Evolutionary conservation across 768 basidiomycete genomes (phyloP), one percentile per base, ranked within the genome.

Genomic region (Chiua virens): DNA sequence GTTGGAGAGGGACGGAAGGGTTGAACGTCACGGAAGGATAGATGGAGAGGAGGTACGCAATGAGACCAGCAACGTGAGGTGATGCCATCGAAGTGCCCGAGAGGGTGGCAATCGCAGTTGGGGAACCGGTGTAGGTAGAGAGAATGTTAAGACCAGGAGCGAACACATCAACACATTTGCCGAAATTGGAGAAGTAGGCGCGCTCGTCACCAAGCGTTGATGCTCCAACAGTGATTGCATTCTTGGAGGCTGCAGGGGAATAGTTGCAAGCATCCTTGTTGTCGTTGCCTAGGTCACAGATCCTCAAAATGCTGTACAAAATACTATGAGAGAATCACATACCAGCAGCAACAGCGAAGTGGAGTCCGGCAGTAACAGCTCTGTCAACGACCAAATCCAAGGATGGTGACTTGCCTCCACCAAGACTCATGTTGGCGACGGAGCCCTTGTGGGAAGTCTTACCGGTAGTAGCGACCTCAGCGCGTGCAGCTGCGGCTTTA

Each of bases 281-380:
- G 64, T 92, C 89, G 58, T 90, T 92, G 32, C 81, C 85, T 86
- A 38, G 15, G 25, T n/a, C 17, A 3, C 1, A 8, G 34, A 8
- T 5, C 4, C 15, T 63, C 14, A 55, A 47, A n/a, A 30, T 13
- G 28, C 23, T 28, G 18, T 17, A 39, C 4, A 14, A 38, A 5
- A 7, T 23, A 21, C 22, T 13, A 2, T 40, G 21, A 17, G 11
- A 36, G 44, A 51, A 42, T n/a, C 45, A 76, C 79, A 61, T 73
- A 82, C 92, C 94, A 54, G 95, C 95, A 54, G 96, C 96, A 53
- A 99, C 97, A 54, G 96, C 92, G 59, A 98, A 97, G 78, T 98
- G 93, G 30, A 99, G 79, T 35, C 97, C 97, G 32, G 68, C 55
- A 9, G 82, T 79, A 48, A 96, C 92, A 41, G 97, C 93, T 45